Evolutionary conservation across 352 stramenopile species (phyloP), one percentile per base, ranked within the genome.

Genomic region (Pythium coloratum): DNA sequence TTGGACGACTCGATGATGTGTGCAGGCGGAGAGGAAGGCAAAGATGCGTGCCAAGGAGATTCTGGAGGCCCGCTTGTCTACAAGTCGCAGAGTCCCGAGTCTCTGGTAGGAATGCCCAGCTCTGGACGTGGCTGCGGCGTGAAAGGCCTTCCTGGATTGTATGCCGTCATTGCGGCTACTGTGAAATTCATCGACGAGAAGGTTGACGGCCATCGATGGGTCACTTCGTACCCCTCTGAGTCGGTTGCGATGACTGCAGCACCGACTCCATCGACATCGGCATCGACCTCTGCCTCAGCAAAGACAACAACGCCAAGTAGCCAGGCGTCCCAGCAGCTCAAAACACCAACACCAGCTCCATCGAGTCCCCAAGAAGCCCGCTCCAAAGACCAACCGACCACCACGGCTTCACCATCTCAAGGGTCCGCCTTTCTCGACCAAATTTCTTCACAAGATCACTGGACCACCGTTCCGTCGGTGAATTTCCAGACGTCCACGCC

Each of bases 1-100:
- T 20, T 70, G 30, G 58, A 74, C 47, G 20, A 46, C 6, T 55
- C 63, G 6, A 78, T 84, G 69, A 30, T 80, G 28, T 84, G 76
- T 68, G 76, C 76, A 12, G 76, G 76, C 3, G 76, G 74, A 12
- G 63, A 80, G 30, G 55, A 67, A 14, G 71, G 67, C 13, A 76
- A 76, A 34, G 76, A 84, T 36, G 70, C 66, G 2, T 84, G 76
- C 57, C 62, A 73, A 40, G 76, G 76, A 5, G 76, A 84, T 54
- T 84, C 76, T 2, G 76, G 76, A 5, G 74, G 69, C 0, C 76
- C 76, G 1, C 62, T 84, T 0, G 66, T 82, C 2, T 64, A 64
- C 12, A 38, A 67, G 18, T 50, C 32, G 1, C 67, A 40, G 24
- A 54, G 18, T 6, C 33, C 26, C 18, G 34, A 57, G 6, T 55